phyloP scores from a whole-genome alignment of 768 basidiomycete species.

The Suillus spraguei region DNA sequence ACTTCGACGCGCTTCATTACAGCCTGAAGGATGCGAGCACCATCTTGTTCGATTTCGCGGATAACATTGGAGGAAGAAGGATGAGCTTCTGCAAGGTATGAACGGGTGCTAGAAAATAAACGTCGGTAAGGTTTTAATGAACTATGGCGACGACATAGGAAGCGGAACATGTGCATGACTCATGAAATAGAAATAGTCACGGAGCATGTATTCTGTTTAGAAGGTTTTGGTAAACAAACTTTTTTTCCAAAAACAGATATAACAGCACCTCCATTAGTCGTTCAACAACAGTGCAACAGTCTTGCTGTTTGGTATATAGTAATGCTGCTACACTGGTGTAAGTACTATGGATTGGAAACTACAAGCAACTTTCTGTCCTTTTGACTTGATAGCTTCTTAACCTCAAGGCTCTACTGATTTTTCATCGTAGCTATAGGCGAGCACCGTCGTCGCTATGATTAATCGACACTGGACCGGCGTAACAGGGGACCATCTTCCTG shows the following conservation, averaged over 20 bases:
- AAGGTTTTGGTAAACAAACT: slow-evolving; percentile 1
- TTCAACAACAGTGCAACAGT: not conserved
- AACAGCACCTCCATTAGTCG: not conserved
- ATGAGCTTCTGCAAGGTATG: not conserved
- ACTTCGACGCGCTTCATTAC: slow-evolving; percentile 3
- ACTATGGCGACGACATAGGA: slow-evolving; percentile 9
- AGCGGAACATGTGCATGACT: slow-evolving; percentile 10
- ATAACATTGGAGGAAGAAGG: slow-evolving; percentile 15
- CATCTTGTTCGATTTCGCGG: slow-evolving; percentile 40
- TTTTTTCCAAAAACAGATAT: not conserved
- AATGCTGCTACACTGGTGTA: not conserved
- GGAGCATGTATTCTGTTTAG: not conserved
- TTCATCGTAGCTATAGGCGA: not conserved
- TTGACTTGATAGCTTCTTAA: not conserved
- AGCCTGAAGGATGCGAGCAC: slow-evolving; percentile 52
- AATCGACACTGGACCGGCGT: not conserved
- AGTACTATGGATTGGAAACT: not conserved
- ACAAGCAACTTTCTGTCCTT: not conserved
- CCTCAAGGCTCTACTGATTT: not conserved
- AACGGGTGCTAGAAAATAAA: slow-evolving; percentile 12
- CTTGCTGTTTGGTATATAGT: not conserved
- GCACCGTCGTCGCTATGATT: not conserved
- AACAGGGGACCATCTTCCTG: not conserved
- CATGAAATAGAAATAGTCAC: not conserved
- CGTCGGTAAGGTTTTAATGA: slow-evolving; percentile 1